Evolutionary conservation across 139 green algal genomes (phyloP), one percentile per base, ranked within the genome.

Genomic region (Diplosphaera chodatii): DNA sequence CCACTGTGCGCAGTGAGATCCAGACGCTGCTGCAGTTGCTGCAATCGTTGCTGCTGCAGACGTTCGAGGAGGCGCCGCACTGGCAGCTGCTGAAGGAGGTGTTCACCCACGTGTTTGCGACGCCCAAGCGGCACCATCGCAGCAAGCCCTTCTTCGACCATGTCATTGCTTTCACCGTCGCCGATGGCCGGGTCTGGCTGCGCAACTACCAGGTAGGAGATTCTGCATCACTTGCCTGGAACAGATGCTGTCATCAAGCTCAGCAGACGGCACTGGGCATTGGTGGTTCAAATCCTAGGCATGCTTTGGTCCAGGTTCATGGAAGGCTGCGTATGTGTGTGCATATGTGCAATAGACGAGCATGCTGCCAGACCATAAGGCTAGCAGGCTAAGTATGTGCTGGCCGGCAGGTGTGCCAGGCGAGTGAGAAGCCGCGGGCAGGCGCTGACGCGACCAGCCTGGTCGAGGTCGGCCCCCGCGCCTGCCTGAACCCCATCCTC

Each of bases 101-200:
- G 78, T 73, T 98, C n/a, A 90, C 82, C 5, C 89, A 95, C 29
- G 76, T 84, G 77, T 98, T 99, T 76, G 82, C 84, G 23, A 97
- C 90, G 0, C 95, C 95, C 31, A 85, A 85, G 34, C 76, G 82
- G 13, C 92, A 98, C 78, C 89, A 89, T 71, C 95, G 95, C 75
- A 79, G 63, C 66, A 99, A 99, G 84, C 95, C 95, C 27, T 99
- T 99, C 87, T 91, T 96, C 56, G 95, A 99, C 80, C 95, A 99
- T 72, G 88, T 98, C 6, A 67, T 98, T 27, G 80, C 69, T 40
- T 99, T 99, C 81, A 86, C 77, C 16, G 66, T 93, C 8, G 86
- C 87, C 27, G 95, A 99, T 73, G 82, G 79, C 23, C 82, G 90
- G 23, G 71, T 99, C 1, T 99, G 95, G 95, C 83, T 99, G 41